phyloP scores from a whole-genome alignment of 495 filamentous ascomycete species.

The Neurospora sp. region DNA sequence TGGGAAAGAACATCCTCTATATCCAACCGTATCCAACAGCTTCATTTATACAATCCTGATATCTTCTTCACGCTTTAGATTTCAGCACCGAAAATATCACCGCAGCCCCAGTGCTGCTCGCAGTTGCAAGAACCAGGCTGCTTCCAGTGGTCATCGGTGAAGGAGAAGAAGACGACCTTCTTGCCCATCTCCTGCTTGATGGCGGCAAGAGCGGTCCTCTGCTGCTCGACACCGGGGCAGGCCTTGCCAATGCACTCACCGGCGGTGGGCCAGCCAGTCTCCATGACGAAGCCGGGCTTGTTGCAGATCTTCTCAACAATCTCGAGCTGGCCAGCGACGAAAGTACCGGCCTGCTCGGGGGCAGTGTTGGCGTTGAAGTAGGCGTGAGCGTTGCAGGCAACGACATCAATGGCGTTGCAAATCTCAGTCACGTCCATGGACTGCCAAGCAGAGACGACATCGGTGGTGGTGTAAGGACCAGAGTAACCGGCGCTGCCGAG shows the following conservation, averaged over 20 bases:
- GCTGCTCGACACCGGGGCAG: slow-evolving; percentile 53
- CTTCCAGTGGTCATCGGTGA: slow-evolving; percentile 78
- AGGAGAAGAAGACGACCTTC: slow-evolving; percentile 70
- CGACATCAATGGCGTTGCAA: slow-evolving; percentile 65
- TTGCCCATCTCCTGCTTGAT: slow-evolving; percentile 46
- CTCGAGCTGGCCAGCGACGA: slow-evolving; percentile 56
- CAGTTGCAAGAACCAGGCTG: slow-evolving; percentile 53
- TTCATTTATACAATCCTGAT: not conserved
- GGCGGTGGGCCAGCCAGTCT: slow-evolving; percentile 80
- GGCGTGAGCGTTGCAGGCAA: slow-evolving; percentile 79
- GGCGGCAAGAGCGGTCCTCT: slow-evolving; percentile 57
- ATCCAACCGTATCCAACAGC: slow-evolving; percentile 2
- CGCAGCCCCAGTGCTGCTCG: slow-evolving; percentile 72
- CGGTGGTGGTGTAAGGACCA: slow-evolving; percentile 73
- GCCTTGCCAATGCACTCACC: slow-evolving; percentile 64
- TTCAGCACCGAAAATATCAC: slow-evolving; percentile 34
- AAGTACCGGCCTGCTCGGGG: slow-evolving; percentile 58
- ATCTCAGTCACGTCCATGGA: slow-evolving; percentile 50
- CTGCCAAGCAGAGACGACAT: slow-evolving; percentile 60
- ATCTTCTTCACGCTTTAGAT: not conserved
- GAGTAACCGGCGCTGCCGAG: slow-evolving; percentile 65
- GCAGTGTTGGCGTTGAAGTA: slow-evolving; percentile 72
- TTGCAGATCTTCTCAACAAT: slow-evolving; percentile 58
- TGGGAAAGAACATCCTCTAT: not conserved
- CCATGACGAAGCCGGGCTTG: slow-evolving; percentile 63